A percentile compares a stretch with the other conserved stretches of the same genome.
Evolutionary conservation across 441 rosid genomes (phyloP).

Genomic region (Kokia cookei): DNA sequence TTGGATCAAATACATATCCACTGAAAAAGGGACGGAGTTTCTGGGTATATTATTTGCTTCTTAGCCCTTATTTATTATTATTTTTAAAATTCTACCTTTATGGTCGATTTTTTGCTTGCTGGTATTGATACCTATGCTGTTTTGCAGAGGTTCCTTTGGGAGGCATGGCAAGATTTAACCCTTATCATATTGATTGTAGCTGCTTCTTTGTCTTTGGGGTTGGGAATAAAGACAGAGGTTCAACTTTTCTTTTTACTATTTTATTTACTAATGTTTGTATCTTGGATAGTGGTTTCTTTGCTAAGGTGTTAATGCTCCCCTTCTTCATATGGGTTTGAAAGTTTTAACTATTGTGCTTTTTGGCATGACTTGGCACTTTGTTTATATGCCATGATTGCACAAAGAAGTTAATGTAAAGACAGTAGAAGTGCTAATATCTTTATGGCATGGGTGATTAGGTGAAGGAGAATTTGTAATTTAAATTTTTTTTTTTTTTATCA

Average conservation of each 20-base stretch:
- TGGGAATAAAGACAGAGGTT: slow-evolving; percentile 97
- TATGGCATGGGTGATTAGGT: background rate
- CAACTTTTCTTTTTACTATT: slow-evolving; percentile 5
- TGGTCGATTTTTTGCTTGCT: background rate
- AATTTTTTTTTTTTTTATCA: background rate
- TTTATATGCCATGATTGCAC: background rate
- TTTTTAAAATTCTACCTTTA: background rate
- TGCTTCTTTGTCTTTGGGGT: slow-evolving; percentile 71
- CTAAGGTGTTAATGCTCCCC: background rate
- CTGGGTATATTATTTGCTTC: slow-evolving; percentile 41
- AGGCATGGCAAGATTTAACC: slow-evolving; percentile 99
- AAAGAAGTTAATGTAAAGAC: slow-evolving; percentile 1
- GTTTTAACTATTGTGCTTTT: background rate
- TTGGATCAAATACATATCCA: slow-evolving; percentile 94
- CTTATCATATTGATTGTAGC: slow-evolving; percentile 93
- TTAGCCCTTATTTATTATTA: background rate
- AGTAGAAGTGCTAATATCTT: background rate
- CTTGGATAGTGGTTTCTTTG: background rate
- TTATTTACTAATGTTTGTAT: background rate
- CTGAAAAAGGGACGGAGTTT: slow-evolving; percentile 82
- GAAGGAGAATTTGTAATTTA: background rate
- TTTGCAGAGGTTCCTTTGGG: slow-evolving; percentile 93
- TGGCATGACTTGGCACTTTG: background rate
- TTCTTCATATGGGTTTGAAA: background rate
- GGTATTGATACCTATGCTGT: slow-evolving; percentile 6